Base-by-base conservation (phyloP, 192 early-diverging fungal genomes). In the Coemansia sp. region DNA sequence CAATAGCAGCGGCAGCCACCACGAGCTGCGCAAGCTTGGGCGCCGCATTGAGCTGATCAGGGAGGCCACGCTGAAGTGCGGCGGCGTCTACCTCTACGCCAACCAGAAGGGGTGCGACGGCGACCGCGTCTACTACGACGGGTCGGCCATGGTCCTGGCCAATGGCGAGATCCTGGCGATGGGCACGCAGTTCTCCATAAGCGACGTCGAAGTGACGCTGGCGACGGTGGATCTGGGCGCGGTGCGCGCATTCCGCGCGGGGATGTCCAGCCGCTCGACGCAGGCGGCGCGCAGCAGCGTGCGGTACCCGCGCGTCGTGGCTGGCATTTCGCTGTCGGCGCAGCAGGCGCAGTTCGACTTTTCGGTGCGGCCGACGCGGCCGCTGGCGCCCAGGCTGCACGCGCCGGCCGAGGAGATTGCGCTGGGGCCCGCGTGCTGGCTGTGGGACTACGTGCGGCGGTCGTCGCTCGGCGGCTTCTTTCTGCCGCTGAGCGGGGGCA, bases 51-150 rank as follows among this genome's bases (percentile, higher is more conserved):
- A 96, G 25, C 82, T 99, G 60, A 94, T 99, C 31, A 77, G 85
- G 2, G 90, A 89, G 37, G 97, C 97, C 4, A 99, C 95, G 35
- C 76, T 84, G 11, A 97, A 96, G 86, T 89, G 88, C 31, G 97
- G 97, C 65, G 97, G 97, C 21, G 83, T 95, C 9, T 99, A 99
- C 68, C 68, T 98, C 28, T 99, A 99, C 62, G 78, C 96, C 9
- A 99, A 99, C 75, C 95, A 97, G 67, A 87, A 92, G 72, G 97
- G 97, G 0, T 99, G 97, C 65, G 97, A 99, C 65, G 97, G 95
- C 28, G 97, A 99, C 72, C 89, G 97, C 20, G 79, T 97, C 23
- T 99, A 99, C 80, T 99, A 97, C 59, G 97, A 99, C 64, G 97
- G 96, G 13, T 91, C 91, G 42, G 86, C 92, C 0, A 82, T 99